Percentiles rank a stretch among this genome's conserved stretches.
Evolutionary conservation across 83 land plant genomes (phyloP).

Genomic region (Larix sibirica): DNA sequence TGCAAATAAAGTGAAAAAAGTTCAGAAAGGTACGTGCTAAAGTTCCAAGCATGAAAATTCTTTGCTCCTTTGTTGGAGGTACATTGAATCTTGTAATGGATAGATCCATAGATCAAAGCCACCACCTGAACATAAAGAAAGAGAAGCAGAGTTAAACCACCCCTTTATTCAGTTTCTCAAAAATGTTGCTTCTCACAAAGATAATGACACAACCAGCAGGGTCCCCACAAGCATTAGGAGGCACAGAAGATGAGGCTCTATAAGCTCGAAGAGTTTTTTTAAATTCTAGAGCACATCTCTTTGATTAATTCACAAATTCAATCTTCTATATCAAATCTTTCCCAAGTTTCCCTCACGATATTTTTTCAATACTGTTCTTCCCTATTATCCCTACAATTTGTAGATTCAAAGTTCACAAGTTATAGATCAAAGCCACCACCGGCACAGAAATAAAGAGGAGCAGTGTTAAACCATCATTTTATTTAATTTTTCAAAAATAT

Average conservation of each 20-base stretch:
- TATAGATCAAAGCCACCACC: constrained; percentile 78
- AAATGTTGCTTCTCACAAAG: not conserved
- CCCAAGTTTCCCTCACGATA: too few species aligned
- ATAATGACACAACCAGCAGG: not conserved
- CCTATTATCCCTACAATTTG: too few species aligned
- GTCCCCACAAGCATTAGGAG: too few species aligned
- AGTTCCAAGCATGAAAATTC: constrained; percentile 59
- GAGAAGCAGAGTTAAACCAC: not conserved
- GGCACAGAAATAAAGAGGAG: constrained; percentile 17
- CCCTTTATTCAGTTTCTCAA: not conserved
- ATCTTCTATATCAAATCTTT: too few species aligned
- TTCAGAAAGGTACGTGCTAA: constrained; percentile 62
- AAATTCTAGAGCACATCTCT: too few species aligned
- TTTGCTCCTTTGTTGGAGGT: constrained; percentile 29
- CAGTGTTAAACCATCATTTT: too few species aligned
- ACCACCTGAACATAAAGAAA: constrained; percentile 48
- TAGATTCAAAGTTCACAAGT: too few species aligned
- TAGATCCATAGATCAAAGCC: constrained; percentile 86
- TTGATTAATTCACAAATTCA: too few species aligned
- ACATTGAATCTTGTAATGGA: constrained; percentile 63
- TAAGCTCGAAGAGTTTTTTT: too few species aligned
- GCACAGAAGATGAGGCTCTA: too few species aligned
- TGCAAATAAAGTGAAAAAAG: not conserved
- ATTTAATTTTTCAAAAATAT: not conserved
- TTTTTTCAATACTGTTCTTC: too few species aligned